Evolutionary conservation across 177 flowering plant genomes (phyloP), one percentile per base, ranked within the genome.

Genomic region (Vitis hybrid): DNA sequence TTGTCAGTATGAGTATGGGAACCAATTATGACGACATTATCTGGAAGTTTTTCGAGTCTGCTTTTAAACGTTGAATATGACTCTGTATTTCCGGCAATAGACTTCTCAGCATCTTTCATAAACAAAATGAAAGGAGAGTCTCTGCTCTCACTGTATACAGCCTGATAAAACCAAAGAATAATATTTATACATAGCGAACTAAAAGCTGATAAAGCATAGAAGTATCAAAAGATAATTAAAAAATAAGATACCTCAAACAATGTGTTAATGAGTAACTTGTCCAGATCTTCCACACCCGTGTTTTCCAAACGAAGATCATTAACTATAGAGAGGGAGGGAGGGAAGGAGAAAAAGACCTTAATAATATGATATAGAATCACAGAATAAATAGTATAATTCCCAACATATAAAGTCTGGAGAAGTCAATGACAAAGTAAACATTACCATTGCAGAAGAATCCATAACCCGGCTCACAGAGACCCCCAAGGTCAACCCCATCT

Each of bases 371-470:
- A 15, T 11, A 15, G 52, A 69, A 70, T 30, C 14, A 15, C 18
- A 58, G 59, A 52, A 60, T 51, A 57, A 56, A 11, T 21, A 64
- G 45, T 39, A 39, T 7, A 39, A 39, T 39, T 5, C 45, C 45
- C 45, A 39, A 39, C 45, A 26, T 26, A 26, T 26, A 39, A 39
- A 39, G 45, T 39, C 45, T 39, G 45, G 45, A 39, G 45, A 39
- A 39, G 6, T 39, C 45, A 39, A 39, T 39, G 45, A 7, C 45
- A 7, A 63, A 13, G 32, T 60, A 32, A 48, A 70, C 39, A 62
- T 80, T 80, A 91, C 98, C 90, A 81, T 86, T 85, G 82, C 97
- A 91, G 78, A 93, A 93, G 80, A 82, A 90, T 52, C 98, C 98
- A 82, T 86, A 83, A 61, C 83, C 87, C 48, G 50, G 74, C 70